These are phyloP conservation scores for Suillus variegatus DNA, from an alignment of 768 basidiomycete genomes.

Conservation along the genomic window DNA sequence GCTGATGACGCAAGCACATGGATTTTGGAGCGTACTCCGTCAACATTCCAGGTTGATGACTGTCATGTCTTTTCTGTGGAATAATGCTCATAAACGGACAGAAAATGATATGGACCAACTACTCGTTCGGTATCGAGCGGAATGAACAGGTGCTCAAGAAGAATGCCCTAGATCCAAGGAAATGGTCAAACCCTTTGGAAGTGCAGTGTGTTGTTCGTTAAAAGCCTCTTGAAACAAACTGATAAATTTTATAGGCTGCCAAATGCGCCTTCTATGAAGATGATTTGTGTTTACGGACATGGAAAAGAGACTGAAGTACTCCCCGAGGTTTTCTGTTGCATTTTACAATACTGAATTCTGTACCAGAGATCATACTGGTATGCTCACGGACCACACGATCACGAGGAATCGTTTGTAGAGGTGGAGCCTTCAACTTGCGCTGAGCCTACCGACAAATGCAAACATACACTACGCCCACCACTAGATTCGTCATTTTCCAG, in stretches of 20 bases:
- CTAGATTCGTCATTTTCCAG: constrained; percentile 58
- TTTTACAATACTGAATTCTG: background rate
- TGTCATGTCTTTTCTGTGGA: background rate
- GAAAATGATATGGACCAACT: constrained; percentile 85
- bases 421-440: constrained; percentile 42
- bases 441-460: constrained; percentile 45
- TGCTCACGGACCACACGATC: constrained; percentile 65
- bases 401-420: constrained; percentile 58
- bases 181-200: constrained; percentile 94
- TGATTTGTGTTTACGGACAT: constrained; percentile 92
- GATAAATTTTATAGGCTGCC: constrained; percentile 58
- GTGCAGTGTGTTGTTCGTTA: constrained; percentile 46
- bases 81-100: constrained; percentile 26
- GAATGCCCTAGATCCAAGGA: constrained; percentile 74
- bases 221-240: constrained; percentile 5
- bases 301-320: constrained; percentile 93
- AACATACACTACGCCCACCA: constrained; percentile 38
- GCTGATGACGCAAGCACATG: constrained; percentile 72
- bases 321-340: constrained; percentile 7
- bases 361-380: constrained; percentile 49
- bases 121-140: constrained; percentile 86
- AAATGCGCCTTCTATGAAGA: constrained; percentile 86
- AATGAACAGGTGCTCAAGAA: constrained; percentile 60
- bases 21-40: constrained; percentile 81
- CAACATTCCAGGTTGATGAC: constrained; percentile 68